Conservation (phyloP, 176 grass and related monocot species). For the Avena atlantica region DNA sequence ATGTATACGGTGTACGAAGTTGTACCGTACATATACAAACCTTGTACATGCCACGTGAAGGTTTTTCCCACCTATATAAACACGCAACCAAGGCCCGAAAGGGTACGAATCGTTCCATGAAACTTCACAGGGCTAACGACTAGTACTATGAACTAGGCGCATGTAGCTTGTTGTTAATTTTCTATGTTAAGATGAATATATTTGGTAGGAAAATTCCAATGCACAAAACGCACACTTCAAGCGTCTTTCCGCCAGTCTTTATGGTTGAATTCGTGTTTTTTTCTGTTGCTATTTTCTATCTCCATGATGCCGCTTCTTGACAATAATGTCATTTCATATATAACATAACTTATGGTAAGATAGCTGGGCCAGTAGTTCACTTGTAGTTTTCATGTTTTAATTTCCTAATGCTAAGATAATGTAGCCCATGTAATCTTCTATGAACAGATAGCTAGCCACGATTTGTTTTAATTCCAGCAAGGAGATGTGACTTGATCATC, state of each 20-base stretch:
- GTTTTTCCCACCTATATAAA: too few species aligned
- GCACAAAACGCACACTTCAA: background rate
- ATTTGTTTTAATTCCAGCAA: background rate
- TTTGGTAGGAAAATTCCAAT: background rate
- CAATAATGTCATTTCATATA: background rate
- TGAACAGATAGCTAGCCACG: conserved; percentile 37
- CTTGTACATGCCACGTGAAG: too few species aligned
- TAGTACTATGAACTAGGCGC: too few species aligned
- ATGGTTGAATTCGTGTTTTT: too few species aligned
- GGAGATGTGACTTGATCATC: conserved; percentile 4
- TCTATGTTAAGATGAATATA: conserved; percentile 15
- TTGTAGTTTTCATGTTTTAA: background rate
- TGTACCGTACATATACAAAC: too few species aligned
- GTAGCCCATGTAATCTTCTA: conserved; percentile 27
- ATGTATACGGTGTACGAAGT: too few species aligned
- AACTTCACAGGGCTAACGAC: too few species aligned
- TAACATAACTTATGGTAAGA: background rate
- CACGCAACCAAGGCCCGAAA: too few species aligned
- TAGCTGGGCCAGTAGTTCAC: background rate
- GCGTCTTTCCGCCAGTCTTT: too few species aligned
- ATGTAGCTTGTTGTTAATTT: background rate
- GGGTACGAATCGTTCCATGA: too few species aligned
- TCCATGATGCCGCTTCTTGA: background rate
- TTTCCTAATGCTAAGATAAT: conserved; percentile 33
- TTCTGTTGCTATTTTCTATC: background rate